Evolutionary conservation across 73 alveolate species (phyloP).

Genomic region (Tetrahymena malaccensis): DNA sequence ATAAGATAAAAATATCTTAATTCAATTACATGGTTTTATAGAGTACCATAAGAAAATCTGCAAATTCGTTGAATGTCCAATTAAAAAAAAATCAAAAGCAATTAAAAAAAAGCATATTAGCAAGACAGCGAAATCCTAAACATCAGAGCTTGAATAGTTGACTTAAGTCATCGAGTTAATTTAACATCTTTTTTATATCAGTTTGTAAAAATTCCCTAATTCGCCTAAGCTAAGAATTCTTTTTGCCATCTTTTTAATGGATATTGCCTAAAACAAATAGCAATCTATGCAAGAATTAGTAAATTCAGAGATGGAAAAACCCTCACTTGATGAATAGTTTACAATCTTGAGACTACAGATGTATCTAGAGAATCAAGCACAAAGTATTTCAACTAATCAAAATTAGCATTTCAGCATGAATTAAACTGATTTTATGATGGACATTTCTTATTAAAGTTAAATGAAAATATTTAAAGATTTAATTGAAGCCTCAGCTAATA

Average conservation of each 20-base stretch:
- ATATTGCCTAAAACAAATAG: not conserved
- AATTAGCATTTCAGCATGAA: not conserved
- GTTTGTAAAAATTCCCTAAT: not conserved
- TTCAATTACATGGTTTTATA: not conserved
- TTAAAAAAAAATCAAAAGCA: not conserved
- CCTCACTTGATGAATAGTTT: not conserved
- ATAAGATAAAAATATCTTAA: not conserved
- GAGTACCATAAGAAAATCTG: not conserved
- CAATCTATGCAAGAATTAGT: not conserved
- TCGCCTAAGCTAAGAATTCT: not conserved
- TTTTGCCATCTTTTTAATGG: not conserved
- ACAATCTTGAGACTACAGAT: not conserved
- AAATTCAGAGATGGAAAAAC: not conserved
- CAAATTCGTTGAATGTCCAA: not conserved
- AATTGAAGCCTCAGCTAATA: not conserved
- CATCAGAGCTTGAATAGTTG: not conserved
- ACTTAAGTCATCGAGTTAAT: not conserved
- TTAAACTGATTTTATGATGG: not conserved
- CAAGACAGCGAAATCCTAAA: not conserved
- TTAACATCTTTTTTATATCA: not conserved
- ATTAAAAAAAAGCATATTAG: not conserved
- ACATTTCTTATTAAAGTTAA: not conserved
- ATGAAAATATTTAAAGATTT: not conserved
- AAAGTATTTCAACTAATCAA: not conserved
- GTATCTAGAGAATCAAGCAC: not conserved